Conservation (phyloP, 2,329 filamentous ascomycete species). For the Xylogone sp. region DNA sequence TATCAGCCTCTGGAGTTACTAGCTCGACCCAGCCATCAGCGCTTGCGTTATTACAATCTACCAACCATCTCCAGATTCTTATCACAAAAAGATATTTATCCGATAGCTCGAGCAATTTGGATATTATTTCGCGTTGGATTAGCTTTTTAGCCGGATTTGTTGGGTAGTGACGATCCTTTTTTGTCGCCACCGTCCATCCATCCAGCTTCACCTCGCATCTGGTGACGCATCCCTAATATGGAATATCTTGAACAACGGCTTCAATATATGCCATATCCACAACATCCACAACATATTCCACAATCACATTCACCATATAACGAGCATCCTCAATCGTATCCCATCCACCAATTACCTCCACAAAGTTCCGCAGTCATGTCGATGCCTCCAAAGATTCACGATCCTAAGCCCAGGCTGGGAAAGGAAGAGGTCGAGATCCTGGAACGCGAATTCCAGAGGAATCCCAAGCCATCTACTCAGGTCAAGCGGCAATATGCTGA, state of each 20-base stretch:
- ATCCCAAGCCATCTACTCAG: slow-evolving; percentile 60
- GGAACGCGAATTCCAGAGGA: slow-evolving; percentile 59
- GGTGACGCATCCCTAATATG: slow-evolving; percentile 17
- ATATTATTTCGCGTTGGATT: too few species aligned
- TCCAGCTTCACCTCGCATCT: not conserved
- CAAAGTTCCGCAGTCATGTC: slow-evolving; percentile 13
- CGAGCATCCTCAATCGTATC: not conserved
- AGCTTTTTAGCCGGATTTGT: not conserved
- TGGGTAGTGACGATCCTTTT: not conserved
- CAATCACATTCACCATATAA: not conserved
- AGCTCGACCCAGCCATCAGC: too few species aligned
- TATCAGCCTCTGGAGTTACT: too few species aligned
- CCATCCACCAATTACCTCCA: slow-evolving; percentile 11
- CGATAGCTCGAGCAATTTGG: too few species aligned
- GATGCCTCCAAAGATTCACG: slow-evolving; percentile 23
- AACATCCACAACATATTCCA: not conserved
- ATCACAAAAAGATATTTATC: too few species aligned
- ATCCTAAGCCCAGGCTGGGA: slow-evolving; percentile 50
- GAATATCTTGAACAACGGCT: slow-evolving; percentile 21
- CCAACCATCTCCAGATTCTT: too few species aligned
- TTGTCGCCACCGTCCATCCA: too few species aligned
- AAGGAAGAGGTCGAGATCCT: slow-evolving; percentile 57
- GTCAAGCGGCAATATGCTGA: slow-evolving; percentile 59
- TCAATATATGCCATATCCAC: slow-evolving; percentile 8
- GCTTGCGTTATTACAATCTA: too few species aligned